These are phyloP conservation scores for Apiotrichum porosum DNA, from an alignment of 1,284 basidiomycete genomes.

Conservation along the genomic window DNA sequence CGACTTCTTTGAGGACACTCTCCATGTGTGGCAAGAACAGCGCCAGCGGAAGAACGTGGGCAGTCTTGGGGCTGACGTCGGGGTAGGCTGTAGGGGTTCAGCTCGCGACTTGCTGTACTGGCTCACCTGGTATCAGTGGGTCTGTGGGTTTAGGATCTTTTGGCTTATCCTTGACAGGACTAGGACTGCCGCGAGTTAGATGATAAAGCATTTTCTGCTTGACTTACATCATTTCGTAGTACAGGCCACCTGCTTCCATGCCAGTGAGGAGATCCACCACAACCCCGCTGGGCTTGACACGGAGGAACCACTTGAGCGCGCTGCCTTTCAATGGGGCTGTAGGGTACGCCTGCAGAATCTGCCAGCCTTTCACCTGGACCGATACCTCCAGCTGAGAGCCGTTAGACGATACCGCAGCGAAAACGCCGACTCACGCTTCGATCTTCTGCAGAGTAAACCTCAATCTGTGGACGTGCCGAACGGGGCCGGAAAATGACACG, in stretches of 20 bases:
- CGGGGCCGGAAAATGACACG: slow-evolving; percentile 41
- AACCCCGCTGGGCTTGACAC: slow-evolving; percentile 32
- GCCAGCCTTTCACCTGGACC: slow-evolving; percentile 38
- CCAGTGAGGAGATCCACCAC: slow-evolving; percentile 41
- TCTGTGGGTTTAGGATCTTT: slow-evolving; percentile 21
- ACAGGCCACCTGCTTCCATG: slow-evolving; percentile 34
- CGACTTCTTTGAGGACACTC: slow-evolving; percentile 31
- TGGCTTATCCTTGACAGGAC: not conserved
- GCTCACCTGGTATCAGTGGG: slow-evolving; percentile 37
- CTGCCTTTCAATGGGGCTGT: slow-evolving; percentile 26
- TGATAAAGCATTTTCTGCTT: not conserved
- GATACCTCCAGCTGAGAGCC: slow-evolving; percentile 35
- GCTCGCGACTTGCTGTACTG: not conserved
- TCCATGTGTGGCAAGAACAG: slow-evolving; percentile 45
- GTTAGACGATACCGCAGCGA: not conserved
- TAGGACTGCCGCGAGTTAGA: not conserved
- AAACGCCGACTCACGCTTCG: slow-evolving; percentile 26
- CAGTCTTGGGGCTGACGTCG: slow-evolving; percentile 34
- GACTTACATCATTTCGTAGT: slow-evolving; percentile 38
- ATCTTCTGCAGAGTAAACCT: slow-evolving; percentile 38
- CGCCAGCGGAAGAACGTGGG: slow-evolving; percentile 35
- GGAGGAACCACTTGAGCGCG: slow-evolving; percentile 39
- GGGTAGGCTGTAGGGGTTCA: slow-evolving; percentile 33
- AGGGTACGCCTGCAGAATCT: slow-evolving; percentile 40
- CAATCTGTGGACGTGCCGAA: slow-evolving; percentile 32